Percentiles rank a stretch among this genome's conserved stretches.
Conservation (phyloP, 306 rosid species). For the Acacia melanoxylon region DNA sequence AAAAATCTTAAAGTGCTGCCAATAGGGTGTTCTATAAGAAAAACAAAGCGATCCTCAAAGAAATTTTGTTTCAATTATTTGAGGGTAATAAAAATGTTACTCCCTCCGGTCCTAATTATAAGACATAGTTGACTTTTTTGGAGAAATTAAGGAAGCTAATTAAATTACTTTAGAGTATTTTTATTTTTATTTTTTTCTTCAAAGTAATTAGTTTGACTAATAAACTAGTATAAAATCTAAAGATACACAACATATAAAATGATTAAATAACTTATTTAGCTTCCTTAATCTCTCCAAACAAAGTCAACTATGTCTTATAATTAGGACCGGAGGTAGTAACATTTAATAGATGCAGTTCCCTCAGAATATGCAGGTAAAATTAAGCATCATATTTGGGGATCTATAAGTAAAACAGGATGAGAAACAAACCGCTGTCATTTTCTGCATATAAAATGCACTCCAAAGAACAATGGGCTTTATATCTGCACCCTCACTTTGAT, state of each 20-base stretch:
- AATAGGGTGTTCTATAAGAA: background rate
- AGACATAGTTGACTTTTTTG: too few relatives aligned
- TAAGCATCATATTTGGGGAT: slow-evolving; percentile 9
- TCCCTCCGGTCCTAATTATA: too few relatives aligned
- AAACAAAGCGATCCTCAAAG: background rate
- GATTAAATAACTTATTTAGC: too few relatives aligned
- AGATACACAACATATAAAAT: too few relatives aligned
- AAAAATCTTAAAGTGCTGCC: slow-evolving; percentile 6
- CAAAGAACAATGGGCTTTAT: slow-evolving; percentile 67
- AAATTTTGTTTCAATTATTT: background rate
- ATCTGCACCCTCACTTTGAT: slow-evolving; percentile 48
- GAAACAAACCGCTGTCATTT: slow-evolving; percentile 56
- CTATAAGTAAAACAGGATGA: slow-evolving; percentile 18
- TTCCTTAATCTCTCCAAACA: too few relatives aligned
- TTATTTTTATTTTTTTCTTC: too few relatives aligned
- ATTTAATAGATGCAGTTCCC: slow-evolving; percentile 16
- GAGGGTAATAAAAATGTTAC: background rate
- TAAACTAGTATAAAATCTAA: too few relatives aligned
- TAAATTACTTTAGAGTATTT: too few relatives aligned
- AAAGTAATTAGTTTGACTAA: too few relatives aligned
- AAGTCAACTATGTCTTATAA: too few relatives aligned
- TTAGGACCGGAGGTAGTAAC: too few relatives aligned
- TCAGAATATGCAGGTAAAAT: slow-evolving; percentile 24
- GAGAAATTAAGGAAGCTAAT: too few relatives aligned
- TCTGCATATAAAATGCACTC: slow-evolving; percentile 82